These are phyloP conservation scores for Lumnitzera littorea DNA, from an alignment of 345 rosid genomes.

Conservation along the genomic window DNA sequence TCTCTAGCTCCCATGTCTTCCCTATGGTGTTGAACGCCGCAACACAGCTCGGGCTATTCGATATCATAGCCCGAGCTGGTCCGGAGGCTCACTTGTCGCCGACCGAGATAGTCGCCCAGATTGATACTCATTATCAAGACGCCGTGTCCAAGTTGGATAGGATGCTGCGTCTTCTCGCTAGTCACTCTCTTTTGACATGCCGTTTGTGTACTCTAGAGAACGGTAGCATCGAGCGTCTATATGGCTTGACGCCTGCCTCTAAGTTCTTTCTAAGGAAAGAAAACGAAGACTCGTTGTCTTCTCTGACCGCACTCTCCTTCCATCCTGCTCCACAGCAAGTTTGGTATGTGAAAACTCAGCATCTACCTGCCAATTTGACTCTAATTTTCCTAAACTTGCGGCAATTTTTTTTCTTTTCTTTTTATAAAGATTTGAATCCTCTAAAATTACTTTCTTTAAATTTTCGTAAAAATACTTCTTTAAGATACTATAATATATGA, in stretches of 20 bases:
- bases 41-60: slow-evolving; percentile 7
- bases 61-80: slow-evolving; percentile 8
- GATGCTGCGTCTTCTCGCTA: slow-evolving; percentile 12
- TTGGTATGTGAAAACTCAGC: slow-evolving; percentile 7
- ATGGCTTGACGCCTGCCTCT: slow-evolving; percentile 5
- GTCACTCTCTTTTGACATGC: not conserved
- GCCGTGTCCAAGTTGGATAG: slow-evolving; percentile 1
- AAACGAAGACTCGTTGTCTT: slow-evolving; percentile 7
- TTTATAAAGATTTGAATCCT: too few species aligned
- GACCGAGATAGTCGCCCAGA: not conserved
- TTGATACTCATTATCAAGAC: not conserved
- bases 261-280: slow-evolving; percentile 6
- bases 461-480: too few species aligned
- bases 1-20: not conserved
- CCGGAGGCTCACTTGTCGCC: slow-evolving; percentile 5
- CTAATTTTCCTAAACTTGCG: too few species aligned
- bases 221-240: slow-evolving; percentile 3
- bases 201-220: not conserved
- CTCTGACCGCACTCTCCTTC: not conserved
- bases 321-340: slow-evolving; percentile 7
- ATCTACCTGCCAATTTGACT: too few species aligned
- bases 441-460: too few species aligned
- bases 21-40: slow-evolving; percentile 14
- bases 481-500: too few species aligned
- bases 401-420: too few species aligned